These are phyloP conservation scores for Candida insectorum DNA, from an alignment of 805 yeast species.

Conservation along the genomic window DNA sequence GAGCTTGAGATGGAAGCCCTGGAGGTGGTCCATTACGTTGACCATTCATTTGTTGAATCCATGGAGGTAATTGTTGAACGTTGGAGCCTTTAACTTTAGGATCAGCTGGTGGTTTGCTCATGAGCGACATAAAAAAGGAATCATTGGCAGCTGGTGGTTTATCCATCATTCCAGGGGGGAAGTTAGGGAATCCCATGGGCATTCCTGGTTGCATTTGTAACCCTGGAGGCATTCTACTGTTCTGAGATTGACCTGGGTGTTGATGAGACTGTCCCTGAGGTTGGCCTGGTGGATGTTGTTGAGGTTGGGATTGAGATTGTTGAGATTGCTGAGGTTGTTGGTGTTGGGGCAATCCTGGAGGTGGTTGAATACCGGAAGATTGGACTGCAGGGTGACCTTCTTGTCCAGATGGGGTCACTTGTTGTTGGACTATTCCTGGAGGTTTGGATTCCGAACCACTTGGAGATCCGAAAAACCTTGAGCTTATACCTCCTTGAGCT, in stretches of 20 bases:
- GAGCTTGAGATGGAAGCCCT: slow-evolving; percentile 1
- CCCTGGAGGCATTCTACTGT: slow-evolving; percentile 4
- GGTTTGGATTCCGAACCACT: no score
- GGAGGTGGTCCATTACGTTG: no score
- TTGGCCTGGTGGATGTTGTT: slow-evolving; percentile 6
- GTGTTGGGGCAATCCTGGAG: neutral
- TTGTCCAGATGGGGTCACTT: neutral
- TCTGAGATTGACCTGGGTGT: slow-evolving; percentile 10
- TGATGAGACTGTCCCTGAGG: slow-evolving; percentile 9
- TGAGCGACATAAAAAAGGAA: slow-evolving; percentile 45
- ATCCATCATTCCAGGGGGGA: slow-evolving; percentile 8
- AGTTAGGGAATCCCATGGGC: slow-evolving; percentile 6
- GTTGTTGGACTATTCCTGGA: slow-evolving; percentile 1
- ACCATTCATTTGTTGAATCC: slow-evolving; percentile 17
- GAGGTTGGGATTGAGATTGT: slow-evolving; percentile 8
- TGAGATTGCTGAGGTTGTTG: slow-evolving; percentile 11
- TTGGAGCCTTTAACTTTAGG: neutral
- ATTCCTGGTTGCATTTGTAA: slow-evolving; percentile 9
- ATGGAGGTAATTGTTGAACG: slow-evolving; percentile 22
- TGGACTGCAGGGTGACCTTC: neutral
- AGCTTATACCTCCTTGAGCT: slow-evolving; percentile 6
- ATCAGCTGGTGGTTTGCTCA: slow-evolving; percentile 18
- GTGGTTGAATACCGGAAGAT: neutral
- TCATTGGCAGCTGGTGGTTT: slow-evolving; percentile 23
- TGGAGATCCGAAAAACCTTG: slow-evolving; percentile 13